These are phyloP conservation scores for Liriodendron chinense DNA, from an alignment of 164 flowering plant genomes.

Conservation along the genomic window DNA sequence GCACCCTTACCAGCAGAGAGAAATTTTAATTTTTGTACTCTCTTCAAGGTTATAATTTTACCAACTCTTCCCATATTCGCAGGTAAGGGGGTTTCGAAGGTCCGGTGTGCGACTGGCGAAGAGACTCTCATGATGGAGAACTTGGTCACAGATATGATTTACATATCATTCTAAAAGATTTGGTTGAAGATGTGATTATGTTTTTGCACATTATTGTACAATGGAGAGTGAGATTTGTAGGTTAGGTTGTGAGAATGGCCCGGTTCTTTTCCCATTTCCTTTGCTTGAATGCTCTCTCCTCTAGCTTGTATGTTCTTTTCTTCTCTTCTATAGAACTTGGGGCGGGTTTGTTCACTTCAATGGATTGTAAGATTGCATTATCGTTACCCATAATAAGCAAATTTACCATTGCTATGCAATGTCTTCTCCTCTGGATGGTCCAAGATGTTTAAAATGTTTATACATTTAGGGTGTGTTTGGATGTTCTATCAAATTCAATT, in stretches of 20 bases:
- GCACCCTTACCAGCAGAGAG: not conserved
- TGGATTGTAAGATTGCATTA: not conserved
- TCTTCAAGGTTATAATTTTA: not conserved
- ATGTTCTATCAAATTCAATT: too few species aligned
- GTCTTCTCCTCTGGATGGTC: not conserved
- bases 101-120: conserved; percentile 15
- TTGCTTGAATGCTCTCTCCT: not conserved
- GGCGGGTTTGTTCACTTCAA: conserved; percentile 1
- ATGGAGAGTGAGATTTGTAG: not conserved
- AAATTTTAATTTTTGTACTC: not conserved
- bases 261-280: not conserved
- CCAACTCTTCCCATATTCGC: not conserved
- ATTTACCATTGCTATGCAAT: not conserved
- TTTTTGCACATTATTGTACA: not conserved
- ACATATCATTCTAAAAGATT: conserved; percentile 34
- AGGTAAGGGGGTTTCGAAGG: not conserved
- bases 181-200: not conserved
- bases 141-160: conserved; percentile 60
- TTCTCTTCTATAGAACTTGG: not conserved
- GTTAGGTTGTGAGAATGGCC: not conserved
- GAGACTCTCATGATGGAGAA: conserved; percentile 63
- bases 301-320: not conserved
- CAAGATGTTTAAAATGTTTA: too few species aligned
- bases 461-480: too few species aligned
- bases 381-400: not conserved